Evolutionary conservation across 129 eudicot genomes (phyloP).

Genomic region (Kitagawia praeruptora): DNA sequence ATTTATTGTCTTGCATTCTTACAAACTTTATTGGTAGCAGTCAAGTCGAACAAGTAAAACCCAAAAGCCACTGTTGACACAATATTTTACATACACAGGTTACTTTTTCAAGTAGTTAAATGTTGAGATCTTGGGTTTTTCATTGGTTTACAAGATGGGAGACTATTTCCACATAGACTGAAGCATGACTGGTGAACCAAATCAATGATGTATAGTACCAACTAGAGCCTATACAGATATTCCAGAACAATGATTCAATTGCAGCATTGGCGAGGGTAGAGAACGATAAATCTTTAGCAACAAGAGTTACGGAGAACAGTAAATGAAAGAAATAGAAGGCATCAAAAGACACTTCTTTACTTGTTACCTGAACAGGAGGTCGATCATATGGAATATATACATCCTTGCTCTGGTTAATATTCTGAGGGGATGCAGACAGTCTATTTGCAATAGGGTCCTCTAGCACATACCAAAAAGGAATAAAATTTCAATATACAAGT

Average conservation of each 20-base stretch:
- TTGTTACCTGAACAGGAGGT: conserved; percentile 41
- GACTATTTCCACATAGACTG: not conserved
- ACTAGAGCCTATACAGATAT: not conserved
- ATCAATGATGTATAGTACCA: not conserved
- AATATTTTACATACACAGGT: not conserved
- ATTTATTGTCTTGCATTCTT: not conserved
- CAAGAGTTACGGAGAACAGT: not conserved
- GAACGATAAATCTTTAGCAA: not conserved
- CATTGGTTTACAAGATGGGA: not conserved
- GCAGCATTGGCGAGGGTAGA: not conserved
- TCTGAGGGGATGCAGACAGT: conserved; percentile 34
- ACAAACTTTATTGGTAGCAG: not conserved
- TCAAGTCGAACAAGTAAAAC: not conserved
- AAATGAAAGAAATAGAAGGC: not conserved
- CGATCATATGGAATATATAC: conserved; percentile 22
- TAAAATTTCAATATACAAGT: conserved; percentile 6
- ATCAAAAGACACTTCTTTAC: not conserved
- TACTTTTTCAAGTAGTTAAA: not conserved
- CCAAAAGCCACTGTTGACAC: not conserved
- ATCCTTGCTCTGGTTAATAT: conserved; percentile 32
- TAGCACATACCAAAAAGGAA: conserved; percentile 19
- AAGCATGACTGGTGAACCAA: not conserved
- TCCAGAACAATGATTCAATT: not conserved
- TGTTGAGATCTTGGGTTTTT: not conserved
- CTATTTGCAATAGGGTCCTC: conserved; percentile 89